Evolutionary conservation across 2,329 filamentous ascomycete genomes (phyloP), one percentile per base, ranked within the genome.

Genomic region (Fusarium anguioides): DNA sequence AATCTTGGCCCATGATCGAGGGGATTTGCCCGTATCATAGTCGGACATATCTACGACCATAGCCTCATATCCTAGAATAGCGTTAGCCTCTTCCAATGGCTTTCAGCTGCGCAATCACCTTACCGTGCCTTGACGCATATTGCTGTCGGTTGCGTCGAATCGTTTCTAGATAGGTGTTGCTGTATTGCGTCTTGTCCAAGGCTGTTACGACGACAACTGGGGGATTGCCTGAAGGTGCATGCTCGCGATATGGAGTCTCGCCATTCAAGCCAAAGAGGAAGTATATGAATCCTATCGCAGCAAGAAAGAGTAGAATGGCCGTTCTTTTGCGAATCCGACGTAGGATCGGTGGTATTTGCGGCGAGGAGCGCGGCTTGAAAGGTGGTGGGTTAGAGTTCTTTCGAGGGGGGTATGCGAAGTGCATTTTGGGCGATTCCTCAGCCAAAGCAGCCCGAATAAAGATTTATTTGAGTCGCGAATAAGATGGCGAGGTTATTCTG

Each of bases 71-170:
- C 94, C 94, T 97, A 41, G 9, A 26, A n/a, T 17, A 14, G 10
- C n/a, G 35, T 73, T 27, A 72, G 63, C 41, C 15, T 37, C 23
- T 17, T 29, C 21, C n/a, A 18, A 23, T 11, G 6, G 21, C 5
- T 6, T 33, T n/a, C 21, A 27, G 8, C 4, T 6, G 4, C 12
- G 26, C 37, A 4, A 7, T 21, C 33, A 35, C 70, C 85, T 74
- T 86, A 97, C 94, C 95, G 81, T 98, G 94, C 75, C 87, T 90
- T 67, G 87, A 86, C 9, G 95, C 96, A 80, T 98, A 99, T 65
- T 91, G 86, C 74, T 91, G 85, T 72, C 96, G 84, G 78, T 99
- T 99, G 71, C 92, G 87, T 76, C 88, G 90, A 65, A 99, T 87
- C 72, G 88, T 88, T 58, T 90, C 83, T 54, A 91, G 83, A 79